Evolutionary conservation across 176 grass and related monocot genomes (phyloP).

Genomic region (Aegilops umbellulata): DNA sequence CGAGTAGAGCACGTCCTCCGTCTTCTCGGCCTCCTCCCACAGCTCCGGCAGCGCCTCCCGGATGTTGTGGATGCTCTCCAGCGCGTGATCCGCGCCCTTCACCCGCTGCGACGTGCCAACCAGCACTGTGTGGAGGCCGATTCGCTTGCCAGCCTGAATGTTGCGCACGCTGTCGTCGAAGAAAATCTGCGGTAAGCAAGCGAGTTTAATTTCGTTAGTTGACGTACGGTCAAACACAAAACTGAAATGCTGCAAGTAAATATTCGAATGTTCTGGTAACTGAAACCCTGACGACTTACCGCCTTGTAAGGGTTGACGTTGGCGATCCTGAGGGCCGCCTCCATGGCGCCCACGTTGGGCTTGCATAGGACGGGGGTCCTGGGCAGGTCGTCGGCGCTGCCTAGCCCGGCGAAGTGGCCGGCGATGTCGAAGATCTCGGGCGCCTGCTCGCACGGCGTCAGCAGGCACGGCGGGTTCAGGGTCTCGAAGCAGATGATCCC

Average conservation of each 20-base stretch:
- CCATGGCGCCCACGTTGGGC: conserved; percentile 81
- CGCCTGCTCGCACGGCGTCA: neutral
- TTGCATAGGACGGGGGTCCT: conserved; percentile 89
- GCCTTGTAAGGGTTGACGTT: conserved; percentile 76
- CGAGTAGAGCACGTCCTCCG: conserved; percentile 62
- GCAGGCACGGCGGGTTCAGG: conserved; percentile 69
- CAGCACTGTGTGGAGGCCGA: conserved; percentile 90
- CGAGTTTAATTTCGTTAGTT: neutral
- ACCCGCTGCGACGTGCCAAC: conserved; percentile 73
- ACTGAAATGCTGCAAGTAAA: neutral
- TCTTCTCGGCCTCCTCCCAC: conserved; percentile 84
- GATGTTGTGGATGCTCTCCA: conserved; percentile 96
- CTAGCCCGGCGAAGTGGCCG: conserved; percentile 42
- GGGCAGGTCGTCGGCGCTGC: conserved; percentile 50
- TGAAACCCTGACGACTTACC: conserved; percentile 31
- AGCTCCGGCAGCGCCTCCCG: conserved; percentile 84
- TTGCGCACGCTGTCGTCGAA: conserved; percentile 96
- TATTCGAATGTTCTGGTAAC: neutral
- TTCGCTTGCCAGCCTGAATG: conserved; percentile 76
- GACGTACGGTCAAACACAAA: neutral
- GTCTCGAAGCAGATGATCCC: conserved; percentile 99
- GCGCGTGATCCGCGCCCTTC: conserved; percentile 78
- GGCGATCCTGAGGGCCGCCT: conserved; percentile 69
- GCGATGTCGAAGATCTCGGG: conserved; percentile 74
- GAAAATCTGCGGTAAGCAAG: conserved; percentile 68